A percentile compares a stretch with the other conserved stretches of the same genome.
These are phyloP conservation scores for Aureobasidium namibiae DNA, from an alignment of 2,329 filamentous ascomycete species.

Conservation along the genomic window DNA sequence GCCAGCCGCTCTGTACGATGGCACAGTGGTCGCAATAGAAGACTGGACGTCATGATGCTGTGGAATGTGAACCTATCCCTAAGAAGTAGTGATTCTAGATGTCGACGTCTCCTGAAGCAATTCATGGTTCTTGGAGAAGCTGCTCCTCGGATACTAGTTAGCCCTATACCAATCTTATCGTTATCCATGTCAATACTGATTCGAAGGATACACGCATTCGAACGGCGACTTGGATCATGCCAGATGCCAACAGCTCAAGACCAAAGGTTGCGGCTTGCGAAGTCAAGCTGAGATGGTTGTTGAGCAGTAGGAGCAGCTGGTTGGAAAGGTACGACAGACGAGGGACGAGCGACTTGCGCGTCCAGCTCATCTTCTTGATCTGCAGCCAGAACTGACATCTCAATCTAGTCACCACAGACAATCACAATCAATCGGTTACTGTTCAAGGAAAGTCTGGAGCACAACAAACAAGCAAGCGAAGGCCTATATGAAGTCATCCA, in stretches of 20 bases:
- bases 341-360: not conserved
- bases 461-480: constrained; percentile 5
- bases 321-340: not conserved
- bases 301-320: not conserved
- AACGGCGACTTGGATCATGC: too few relatives aligned
- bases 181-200: not conserved
- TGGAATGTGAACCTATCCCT: not conserved
- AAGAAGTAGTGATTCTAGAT: not conserved
- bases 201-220: not conserved
- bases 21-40: not conserved
- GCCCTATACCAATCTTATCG: not conserved
- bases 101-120: not conserved
- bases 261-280: too few relatives aligned
- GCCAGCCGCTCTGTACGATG: not conserved
- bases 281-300: not conserved
- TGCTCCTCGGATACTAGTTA: not conserved
- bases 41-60: not conserved
- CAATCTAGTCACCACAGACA: not conserved
- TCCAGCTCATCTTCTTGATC: constrained; percentile 7
- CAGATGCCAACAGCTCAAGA: too few relatives aligned
- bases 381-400: not conserved
- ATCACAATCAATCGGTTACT: constrained; percentile 4
- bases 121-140: not conserved
- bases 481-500: constrained; percentile 7
- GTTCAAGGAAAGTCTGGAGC: not conserved